phyloP scores from a whole-genome alignment of 2,329 filamentous ascomycete genomes.

The Elsinoe necatrix region DNA sequence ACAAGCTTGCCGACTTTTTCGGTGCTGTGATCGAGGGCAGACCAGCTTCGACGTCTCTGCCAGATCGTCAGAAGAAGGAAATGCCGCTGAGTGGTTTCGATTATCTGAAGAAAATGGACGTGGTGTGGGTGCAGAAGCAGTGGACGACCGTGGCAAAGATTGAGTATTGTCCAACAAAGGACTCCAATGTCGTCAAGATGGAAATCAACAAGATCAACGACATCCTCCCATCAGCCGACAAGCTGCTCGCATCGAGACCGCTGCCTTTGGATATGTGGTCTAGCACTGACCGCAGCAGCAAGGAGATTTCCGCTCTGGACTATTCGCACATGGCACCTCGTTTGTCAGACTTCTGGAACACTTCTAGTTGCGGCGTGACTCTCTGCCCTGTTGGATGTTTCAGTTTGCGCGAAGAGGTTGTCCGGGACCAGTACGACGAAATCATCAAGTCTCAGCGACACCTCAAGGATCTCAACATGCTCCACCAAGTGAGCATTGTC shows the following conservation, averaged over 20 bases:
- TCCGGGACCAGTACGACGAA: conserved; percentile 16
- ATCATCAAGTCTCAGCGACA: conserved; percentile 17
- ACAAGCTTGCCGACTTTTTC: conserved; percentile 20
- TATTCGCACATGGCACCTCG: conserved; percentile 13
- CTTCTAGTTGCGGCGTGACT: conserved; percentile 15
- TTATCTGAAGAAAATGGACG: conserved; percentile 18
- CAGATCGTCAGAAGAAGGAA: conserved; percentile 15
- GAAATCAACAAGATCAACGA: conserved; percentile 16
- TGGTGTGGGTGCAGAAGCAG: conserved; percentile 17
- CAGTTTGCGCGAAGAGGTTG: conserved; percentile 17
- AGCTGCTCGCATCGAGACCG: conserved; percentile 3
- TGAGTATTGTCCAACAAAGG: neutral
- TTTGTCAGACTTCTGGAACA: conserved; percentile 16
- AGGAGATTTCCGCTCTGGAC: conserved; percentile 5
- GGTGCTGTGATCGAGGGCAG: conserved; percentile 16
- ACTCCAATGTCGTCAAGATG: conserved; percentile 7
- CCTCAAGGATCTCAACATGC: conserved; percentile 17
- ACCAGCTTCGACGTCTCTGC: neutral
- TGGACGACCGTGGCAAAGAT: conserved; percentile 14
- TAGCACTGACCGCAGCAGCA: neutral
- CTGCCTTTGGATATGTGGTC: conserved; percentile 15
- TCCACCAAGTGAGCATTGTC: conserved; percentile 17
- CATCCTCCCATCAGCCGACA: conserved; percentile 16
- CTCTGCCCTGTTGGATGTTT: conserved; percentile 17
- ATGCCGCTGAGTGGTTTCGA: conserved; percentile 20